Base-by-base conservation (phyloP, 2,329 filamentous ascomycete genomes). In the Chrysoporthe deuterocubensis region DNA sequence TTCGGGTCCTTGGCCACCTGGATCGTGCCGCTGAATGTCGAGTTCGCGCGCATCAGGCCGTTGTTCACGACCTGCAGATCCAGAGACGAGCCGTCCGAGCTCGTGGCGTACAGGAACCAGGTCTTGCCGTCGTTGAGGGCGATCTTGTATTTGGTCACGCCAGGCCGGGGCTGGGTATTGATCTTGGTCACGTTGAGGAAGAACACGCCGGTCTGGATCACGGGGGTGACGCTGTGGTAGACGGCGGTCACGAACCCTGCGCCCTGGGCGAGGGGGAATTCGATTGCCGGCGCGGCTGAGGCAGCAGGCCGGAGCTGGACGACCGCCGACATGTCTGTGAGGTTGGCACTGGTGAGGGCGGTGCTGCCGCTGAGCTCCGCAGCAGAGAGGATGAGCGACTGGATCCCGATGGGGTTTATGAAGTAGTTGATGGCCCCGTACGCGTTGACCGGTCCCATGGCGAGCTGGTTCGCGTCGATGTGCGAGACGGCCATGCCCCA, bases 201-300 rank as follows among this genome's bases (percentile, higher is more conserved):
- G 69, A 90, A 91, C 1, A 96, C 86, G 1, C 88, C 89, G 32
- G 90, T 91, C 72, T 94, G 89, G 56, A 98, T 84, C 4, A 90
- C 75, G 0, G 95, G 95, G 8, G 88, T 89, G 0, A 88, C 84
- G 42, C 89, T 88, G 65, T 83, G 84, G 78, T 94, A 98, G 21
- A 91, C 78, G 0, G 85, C 94, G 4, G 94, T 97, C 21, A 97
- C 83, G 73, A 94, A 97, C 0, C 88, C 90, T 89, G 96, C 96
- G 13, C 96, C 96, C 75, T 98, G 95, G 0, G 97, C 89, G 8
- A 97, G 76, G 0, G 94, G 94, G 71, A 97, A 93, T 0, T 87
- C 90, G 26, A 98, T 85, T 1, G 85, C 82, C 0, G 90, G 86
- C 1, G 82, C 77, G 8, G 85, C 83, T 2, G 81, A 81, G n/a